Conservation (phyloP, 140 eudicot species). For the Cichorium intybus region DNA sequence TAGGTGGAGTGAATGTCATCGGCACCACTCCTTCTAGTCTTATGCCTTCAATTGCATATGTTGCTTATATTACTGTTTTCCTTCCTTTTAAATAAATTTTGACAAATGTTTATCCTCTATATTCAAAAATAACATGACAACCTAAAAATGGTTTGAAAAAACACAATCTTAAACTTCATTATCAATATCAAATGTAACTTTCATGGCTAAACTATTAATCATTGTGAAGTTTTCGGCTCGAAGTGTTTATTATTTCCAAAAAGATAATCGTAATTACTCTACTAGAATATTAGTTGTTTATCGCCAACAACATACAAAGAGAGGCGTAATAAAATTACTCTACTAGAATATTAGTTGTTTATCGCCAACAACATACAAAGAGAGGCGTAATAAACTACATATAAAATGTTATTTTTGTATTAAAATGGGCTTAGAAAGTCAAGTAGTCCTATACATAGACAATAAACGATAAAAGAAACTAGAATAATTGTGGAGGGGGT, state of each 20-base stretch:
- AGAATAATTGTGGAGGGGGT: conserved; percentile 18
- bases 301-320: neutral
- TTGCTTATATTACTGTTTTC: too few relatives aligned
- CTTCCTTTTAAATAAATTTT: too few relatives aligned
- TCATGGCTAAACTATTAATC: neutral
- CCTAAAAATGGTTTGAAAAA: too few relatives aligned
- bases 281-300: neutral
- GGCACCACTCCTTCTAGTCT: too few relatives aligned
- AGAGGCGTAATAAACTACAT: neutral
- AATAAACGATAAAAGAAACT: neutral
- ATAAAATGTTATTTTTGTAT: neutral
- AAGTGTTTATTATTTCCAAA: too few relatives aligned
- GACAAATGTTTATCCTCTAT: too few relatives aligned
- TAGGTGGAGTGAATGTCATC: too few relatives aligned
- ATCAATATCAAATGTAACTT: neutral
- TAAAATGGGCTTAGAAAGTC: neutral
- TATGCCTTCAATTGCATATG: too few relatives aligned
- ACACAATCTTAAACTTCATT: neutral
- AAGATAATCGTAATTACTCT: too few relatives aligned
- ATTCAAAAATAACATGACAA: too few relatives aligned
- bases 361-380: neutral
- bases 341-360: neutral
- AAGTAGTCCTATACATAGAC: neutral
- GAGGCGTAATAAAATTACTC: neutral
- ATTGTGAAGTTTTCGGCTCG: too few relatives aligned